phyloP scores from a whole-genome alignment of 768 basidiomycete species.

The Hemileccinum impolitum region DNA sequence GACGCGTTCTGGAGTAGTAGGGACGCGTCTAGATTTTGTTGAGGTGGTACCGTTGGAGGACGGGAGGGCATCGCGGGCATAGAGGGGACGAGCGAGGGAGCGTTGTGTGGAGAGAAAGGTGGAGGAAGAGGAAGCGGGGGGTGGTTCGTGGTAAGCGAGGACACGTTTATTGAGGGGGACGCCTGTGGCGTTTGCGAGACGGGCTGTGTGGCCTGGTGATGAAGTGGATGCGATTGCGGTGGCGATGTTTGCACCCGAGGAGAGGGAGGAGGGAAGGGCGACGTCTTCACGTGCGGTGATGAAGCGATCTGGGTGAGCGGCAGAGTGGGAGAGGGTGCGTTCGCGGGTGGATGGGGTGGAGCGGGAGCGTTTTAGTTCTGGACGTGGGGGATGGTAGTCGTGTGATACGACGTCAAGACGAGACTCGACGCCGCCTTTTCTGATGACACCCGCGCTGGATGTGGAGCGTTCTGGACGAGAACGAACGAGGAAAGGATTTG shows the following conservation, averaged over 20 bases:
- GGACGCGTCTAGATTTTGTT: conserved; percentile 76
- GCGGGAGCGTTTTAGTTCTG: conserved; percentile 66
- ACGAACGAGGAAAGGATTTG: conserved; percentile 61
- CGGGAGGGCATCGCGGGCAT: conserved; percentile 61
- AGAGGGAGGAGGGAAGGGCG: conserved; percentile 63
- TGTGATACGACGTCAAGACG: conserved; percentile 72
- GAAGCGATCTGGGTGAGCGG: conserved; percentile 56
- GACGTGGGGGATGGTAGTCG: conserved; percentile 67
- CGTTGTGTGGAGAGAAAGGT: conserved; percentile 72
- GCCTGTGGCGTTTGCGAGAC: conserved; percentile 72
- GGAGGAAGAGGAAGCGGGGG: conserved; percentile 75
- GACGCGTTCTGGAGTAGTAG: conserved; percentile 87
- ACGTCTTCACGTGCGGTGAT: conserved; percentile 57
- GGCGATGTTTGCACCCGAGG: conserved; percentile 47
- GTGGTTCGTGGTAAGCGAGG: conserved; percentile 84
- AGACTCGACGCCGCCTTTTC: conserved; percentile 75
- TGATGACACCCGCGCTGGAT: conserved; percentile 67
- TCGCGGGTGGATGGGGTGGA: conserved; percentile 62
- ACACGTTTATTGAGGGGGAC: conserved; percentile 78
- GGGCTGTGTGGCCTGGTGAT: conserved; percentile 76
- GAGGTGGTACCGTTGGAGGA: conserved; percentile 62
- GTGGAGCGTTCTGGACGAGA: conserved; percentile 57
- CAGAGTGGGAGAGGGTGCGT: conserved; percentile 23
- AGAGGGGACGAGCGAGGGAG: conserved; percentile 72
- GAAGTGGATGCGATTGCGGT: conserved; percentile 38